Conservation (phyloP, 2,329 filamentous ascomycete genomes). For the Diaporthe ilicicola region DNA sequence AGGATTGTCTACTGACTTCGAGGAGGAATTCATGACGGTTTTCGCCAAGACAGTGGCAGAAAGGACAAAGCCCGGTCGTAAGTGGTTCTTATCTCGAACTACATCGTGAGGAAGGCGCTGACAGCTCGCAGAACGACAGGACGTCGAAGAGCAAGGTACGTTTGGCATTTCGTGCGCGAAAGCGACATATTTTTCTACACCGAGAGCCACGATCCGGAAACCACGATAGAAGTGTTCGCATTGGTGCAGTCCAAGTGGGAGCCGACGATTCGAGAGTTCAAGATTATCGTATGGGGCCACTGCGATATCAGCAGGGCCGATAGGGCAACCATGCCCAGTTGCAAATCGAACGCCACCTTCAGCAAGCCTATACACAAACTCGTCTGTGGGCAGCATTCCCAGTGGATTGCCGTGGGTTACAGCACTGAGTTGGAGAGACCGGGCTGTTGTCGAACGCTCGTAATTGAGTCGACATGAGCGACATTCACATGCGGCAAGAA, state of each 20-base stretch:
- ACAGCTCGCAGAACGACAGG: conserved; percentile 61
- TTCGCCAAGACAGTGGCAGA: conserved; percentile 90
- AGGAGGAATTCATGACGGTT: conserved; percentile 77
- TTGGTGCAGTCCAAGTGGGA: background rate
- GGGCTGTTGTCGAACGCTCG: background rate
- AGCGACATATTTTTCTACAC: background rate
- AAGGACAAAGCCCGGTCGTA: conserved; percentile 61
- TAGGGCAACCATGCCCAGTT: too few species aligned
- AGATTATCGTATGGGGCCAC: background rate
- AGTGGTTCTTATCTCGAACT: background rate
- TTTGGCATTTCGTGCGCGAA: conserved; percentile 8
- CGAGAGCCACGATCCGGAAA: background rate
- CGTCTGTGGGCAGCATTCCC: background rate
- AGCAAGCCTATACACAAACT: background rate
- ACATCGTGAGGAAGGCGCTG: background rate
- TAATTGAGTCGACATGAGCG: background rate
- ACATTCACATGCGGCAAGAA: background rate
- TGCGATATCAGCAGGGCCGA: background rate
- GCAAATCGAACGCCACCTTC: background rate
- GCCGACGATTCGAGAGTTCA: background rate
- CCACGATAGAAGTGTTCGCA: background rate
- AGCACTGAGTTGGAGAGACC: background rate
- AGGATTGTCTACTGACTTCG: conserved; percentile 47
- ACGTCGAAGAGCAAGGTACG: conserved; percentile 82
- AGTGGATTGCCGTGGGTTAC: too few species aligned